These are phyloP conservation scores for Hypoxylon subgilvum DNA, from an alignment of 495 filamentous ascomycete genomes.

Conservation along the genomic window DNA sequence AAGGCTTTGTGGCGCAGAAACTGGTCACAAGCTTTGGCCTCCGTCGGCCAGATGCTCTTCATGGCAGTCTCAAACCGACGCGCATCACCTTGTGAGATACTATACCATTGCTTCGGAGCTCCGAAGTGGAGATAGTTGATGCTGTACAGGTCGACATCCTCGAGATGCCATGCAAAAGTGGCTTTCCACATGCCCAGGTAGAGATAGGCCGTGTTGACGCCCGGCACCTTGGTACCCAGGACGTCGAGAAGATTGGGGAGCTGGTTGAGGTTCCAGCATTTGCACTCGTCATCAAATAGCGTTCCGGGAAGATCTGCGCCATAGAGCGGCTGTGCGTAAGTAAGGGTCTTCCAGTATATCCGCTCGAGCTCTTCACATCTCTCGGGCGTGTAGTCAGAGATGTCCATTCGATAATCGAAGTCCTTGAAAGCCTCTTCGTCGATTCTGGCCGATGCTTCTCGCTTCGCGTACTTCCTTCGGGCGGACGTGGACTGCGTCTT, in stretches of 20 bases:
- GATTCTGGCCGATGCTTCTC: conserved; percentile 72
- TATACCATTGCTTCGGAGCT: conserved; percentile 99
- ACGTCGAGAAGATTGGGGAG: conserved; percentile 93
- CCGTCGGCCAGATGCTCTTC: conserved; percentile 92
- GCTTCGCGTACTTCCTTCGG: conserved; percentile 79
- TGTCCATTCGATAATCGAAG: conserved; percentile 86
- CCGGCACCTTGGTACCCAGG: conserved; percentile 90
- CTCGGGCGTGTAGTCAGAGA: conserved; percentile 85
- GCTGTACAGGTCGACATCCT: conserved; percentile 98
- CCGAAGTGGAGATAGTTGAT: conserved; percentile 99
- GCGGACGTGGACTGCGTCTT: conserved; percentile 63
- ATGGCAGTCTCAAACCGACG: conserved; percentile 91
- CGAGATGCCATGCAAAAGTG: conserved; percentile 98
- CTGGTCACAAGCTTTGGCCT: conserved; percentile 96
- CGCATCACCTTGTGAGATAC: conserved; percentile 96
- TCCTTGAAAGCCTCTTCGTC: conserved; percentile 86
- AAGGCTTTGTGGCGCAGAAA: conserved; percentile 98
- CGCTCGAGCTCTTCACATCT: conserved; percentile 92
- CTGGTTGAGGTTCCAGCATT: conserved; percentile 91
- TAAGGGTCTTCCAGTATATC: conserved; percentile 94
- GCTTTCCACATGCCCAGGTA: conserved; percentile 99
- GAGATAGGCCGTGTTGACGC: conserved; percentile 98
- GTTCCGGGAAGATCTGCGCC: conserved; percentile 96
- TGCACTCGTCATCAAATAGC: conserved; percentile 87
- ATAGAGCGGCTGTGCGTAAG: conserved; percentile 92